Percentiles rank a stretch among this genome's conserved stretches.
These are phyloP conservation scores for Globisporangium recalcitrans DNA, from an alignment of 352 stramenopile genomes.

Conservation along the genomic window DNA sequence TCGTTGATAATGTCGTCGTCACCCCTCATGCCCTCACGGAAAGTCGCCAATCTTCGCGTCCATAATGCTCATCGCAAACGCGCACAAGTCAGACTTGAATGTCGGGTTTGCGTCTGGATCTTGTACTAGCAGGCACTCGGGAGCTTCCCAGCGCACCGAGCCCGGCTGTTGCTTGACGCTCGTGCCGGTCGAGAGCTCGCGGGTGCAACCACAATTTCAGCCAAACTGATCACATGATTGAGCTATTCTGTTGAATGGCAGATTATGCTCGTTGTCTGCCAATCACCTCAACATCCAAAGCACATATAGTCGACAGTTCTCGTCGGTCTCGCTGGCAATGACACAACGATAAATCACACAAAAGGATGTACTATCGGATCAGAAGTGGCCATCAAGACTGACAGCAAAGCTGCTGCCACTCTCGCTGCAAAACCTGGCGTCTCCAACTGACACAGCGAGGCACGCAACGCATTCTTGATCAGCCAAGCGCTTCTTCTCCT, in stretches of 20 bases:
- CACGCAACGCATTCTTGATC: too few species aligned
- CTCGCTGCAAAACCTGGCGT: constrained; percentile 5
- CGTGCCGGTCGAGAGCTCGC: constrained; percentile 19
- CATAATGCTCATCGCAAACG: constrained; percentile 12
- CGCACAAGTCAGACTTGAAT: constrained; percentile 4
- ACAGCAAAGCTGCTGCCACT: background rate
- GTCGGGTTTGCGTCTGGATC: background rate
- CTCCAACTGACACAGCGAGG: too few species aligned
- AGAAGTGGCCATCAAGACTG: too few species aligned
- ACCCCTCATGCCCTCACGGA: background rate
- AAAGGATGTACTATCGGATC: too few species aligned
- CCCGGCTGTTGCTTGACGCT: constrained; percentile 20
- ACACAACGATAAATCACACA: too few species aligned
- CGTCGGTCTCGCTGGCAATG: too few species aligned
- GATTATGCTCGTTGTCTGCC: too few species aligned
- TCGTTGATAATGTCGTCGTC: constrained; percentile 15
- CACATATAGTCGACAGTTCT: too few species aligned
- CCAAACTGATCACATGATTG: too few species aligned
- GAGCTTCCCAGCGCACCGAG: constrained; percentile 29
- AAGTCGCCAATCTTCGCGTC: constrained; percentile 4
- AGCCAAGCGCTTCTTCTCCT: background rate
- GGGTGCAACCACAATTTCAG: too few species aligned
- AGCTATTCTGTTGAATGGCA: too few species aligned
- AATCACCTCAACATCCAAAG: too few species aligned
- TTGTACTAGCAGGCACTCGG: constrained; percentile 27